phyloP scores from a whole-genome alignment of 441 rosid genomes.

The Populus trichocarpa region DNA sequence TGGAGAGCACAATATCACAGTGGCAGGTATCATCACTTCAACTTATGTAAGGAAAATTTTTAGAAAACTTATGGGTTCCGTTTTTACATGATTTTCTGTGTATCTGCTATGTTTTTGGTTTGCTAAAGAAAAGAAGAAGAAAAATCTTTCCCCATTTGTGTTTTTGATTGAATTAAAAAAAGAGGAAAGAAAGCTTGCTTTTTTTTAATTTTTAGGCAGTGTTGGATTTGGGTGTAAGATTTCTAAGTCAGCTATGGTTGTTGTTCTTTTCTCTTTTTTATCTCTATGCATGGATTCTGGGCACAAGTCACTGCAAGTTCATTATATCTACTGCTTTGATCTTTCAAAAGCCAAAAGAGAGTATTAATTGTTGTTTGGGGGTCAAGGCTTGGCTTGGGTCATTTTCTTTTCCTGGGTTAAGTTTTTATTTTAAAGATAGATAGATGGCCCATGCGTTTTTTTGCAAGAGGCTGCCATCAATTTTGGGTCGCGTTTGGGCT shows the following conservation, averaged over 20 bases:
- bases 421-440: background rate
- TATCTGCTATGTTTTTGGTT: background rate
- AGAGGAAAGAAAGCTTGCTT: background rate
- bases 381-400: background rate
- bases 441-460: background rate
- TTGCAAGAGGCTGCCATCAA: background rate
- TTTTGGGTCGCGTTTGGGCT: background rate
- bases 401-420: background rate
- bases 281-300: background rate
- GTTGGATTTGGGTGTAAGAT: background rate
- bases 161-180: background rate
- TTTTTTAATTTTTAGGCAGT: background rate
- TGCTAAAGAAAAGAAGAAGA: background rate
- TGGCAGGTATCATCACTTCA: background rate
- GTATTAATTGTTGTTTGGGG: background rate
- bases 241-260: background rate
- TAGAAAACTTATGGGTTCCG: background rate
- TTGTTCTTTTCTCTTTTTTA: no score
- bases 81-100: background rate
- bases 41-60: background rate
- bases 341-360: background rate
- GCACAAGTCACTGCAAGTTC: background rate
- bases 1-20: no score
- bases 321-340: background rate
- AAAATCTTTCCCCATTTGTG: background rate